Evolutionary conservation across 208 protist genomes (phyloP), one percentile per base, ranked within the genome.

Genomic region (Leishmania martiniquensis): DNA sequence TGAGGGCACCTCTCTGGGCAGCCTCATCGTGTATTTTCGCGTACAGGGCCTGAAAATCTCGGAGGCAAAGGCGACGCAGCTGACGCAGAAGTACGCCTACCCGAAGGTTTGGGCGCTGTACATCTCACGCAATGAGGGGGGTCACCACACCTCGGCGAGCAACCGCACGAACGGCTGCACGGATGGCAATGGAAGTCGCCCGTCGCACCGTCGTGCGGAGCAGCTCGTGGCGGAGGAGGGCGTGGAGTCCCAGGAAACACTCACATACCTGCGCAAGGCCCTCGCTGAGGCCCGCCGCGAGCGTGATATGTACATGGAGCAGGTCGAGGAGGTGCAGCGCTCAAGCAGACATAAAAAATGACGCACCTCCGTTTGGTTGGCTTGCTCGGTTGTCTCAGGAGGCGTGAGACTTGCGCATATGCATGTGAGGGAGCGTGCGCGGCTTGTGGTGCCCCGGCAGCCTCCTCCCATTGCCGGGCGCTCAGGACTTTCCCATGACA

Each of bases 181-280:
- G 20, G 57, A 57, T 55, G 47, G 47, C 5, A 55, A 34, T 47
- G 29, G 79, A 55, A 76, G 39, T 51, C 80, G 55, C 52, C 65
- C n/a, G 44, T 86, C 77, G 60, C 20, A 2, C 7, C 83, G 45
- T 60, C 81, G 72, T 32, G 49, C 80, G 47, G 44, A 77, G 72
- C 71, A 83, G 44, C 72, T 91, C 12, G 76, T 69, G 17, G 75
- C 45, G 51, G 82, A 84, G 71, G 85, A 93, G 78, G 75, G 77
- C 6, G 60, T 84, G 82, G 59, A 78, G n/a, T 80, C 87, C 55
- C 76, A 87, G 83, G 85, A 89, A 3, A 83, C 77, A 5, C 47
- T 90, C n/a, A 85, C 70, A 62, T 91, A 90, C 80, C 82, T 91
- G 65, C 87, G 85, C 76, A 83, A 86, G 81, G 87, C 84, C 10